A percentile compares a stretch with the other conserved stretches of the same genome.
phyloP scores from a whole-genome alignment of 192 early-diverging fungal species.

The Coemansia sp. region DNA sequence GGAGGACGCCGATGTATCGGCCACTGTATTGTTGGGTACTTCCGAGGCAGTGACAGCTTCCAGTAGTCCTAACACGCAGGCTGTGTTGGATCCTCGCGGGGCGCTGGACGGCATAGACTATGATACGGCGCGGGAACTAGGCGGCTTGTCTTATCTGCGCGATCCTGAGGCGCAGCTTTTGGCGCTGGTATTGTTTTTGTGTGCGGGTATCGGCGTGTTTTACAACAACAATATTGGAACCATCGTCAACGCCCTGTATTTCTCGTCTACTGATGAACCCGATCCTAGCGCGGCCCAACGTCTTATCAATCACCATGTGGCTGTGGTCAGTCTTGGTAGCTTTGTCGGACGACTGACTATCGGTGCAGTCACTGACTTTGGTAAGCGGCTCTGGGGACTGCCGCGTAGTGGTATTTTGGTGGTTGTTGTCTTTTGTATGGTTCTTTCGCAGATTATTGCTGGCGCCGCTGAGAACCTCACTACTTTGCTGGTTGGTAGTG shows the following conservation, averaged over 20 bases:
- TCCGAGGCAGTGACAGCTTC: neutral
- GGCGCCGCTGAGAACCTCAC: conserved; percentile 27
- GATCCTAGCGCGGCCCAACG: conserved; percentile 47
- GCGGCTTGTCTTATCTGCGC: conserved; percentile 41
- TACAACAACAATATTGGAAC: conserved; percentile 60
- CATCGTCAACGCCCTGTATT: conserved; percentile 55
- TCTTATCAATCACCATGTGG: conserved; percentile 56
- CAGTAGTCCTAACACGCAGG: conserved; percentile 1
- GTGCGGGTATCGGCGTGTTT: conserved; percentile 57
- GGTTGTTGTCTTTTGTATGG: conserved; percentile 27
- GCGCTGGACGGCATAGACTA: conserved; percentile 45
- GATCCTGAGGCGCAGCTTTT: conserved; percentile 57
- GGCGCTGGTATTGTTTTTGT: conserved; percentile 49
- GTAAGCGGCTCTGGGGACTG: conserved; percentile 46
- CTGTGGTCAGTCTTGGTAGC: conserved; percentile 51
- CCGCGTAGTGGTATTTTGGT: conserved; percentile 54
- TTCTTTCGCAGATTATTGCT: conserved; percentile 44
- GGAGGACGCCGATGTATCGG: neutral
- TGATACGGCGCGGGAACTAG: conserved; percentile 53
- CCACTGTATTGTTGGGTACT: neutral
- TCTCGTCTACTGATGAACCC: conserved; percentile 35
- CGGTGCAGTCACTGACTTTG: conserved; percentile 42
- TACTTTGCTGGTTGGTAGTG: conserved; percentile 40
- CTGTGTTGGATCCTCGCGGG: conserved; percentile 1
- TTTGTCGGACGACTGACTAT: conserved; percentile 49